phyloP scores from a whole-genome alignment of 371 early-diverging fungal genomes.

The Actinomucor elegans region DNA sequence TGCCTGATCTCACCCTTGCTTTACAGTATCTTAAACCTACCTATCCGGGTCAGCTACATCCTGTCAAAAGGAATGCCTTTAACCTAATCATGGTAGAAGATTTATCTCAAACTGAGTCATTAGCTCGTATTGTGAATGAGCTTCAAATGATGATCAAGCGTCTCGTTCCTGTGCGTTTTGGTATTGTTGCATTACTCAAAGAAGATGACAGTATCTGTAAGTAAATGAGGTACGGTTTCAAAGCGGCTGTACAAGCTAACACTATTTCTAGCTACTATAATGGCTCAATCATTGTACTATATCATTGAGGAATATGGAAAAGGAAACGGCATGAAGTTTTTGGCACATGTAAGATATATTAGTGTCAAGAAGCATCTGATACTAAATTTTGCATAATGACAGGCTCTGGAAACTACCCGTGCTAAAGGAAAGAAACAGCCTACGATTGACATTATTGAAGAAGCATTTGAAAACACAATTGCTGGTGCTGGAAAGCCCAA shows the following conservation, averaged over 20 bases:
- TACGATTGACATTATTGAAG: slow-evolving; percentile 2
- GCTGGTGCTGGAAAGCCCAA: slow-evolving; percentile 8
- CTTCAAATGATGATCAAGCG: slow-evolving; percentile 60
- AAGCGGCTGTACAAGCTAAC: background rate
- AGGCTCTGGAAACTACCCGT: slow-evolving; percentile 4
- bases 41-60: slow-evolving; percentile 71
- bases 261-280: slow-evolving; percentile 30
- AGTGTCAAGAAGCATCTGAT: background rate
- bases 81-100: slow-evolving; percentile 71
- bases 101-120: slow-evolving; percentile 45
- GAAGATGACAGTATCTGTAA: slow-evolving; percentile 31
- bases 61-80: slow-evolving; percentile 74
- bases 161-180: slow-evolving; percentile 81
- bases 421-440: slow-evolving; percentile 3
- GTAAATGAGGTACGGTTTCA: too few species aligned
- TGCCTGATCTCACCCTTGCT: background rate
- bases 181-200: slow-evolving; percentile 67
- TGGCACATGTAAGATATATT: slow-evolving; percentile 8
- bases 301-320: slow-evolving; percentile 35
- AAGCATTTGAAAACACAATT: slow-evolving; percentile 3
- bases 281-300: slow-evolving; percentile 49
- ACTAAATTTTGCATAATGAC: background rate
- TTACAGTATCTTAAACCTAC: slow-evolving; percentile 50
- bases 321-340: slow-evolving; percentile 30
- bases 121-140: slow-evolving; percentile 55